Percentiles rank a stretch among this genome's conserved stretches.
Conservation (phyloP, 371 early-diverging fungal genomes). For the Mucor piriformis region DNA sequence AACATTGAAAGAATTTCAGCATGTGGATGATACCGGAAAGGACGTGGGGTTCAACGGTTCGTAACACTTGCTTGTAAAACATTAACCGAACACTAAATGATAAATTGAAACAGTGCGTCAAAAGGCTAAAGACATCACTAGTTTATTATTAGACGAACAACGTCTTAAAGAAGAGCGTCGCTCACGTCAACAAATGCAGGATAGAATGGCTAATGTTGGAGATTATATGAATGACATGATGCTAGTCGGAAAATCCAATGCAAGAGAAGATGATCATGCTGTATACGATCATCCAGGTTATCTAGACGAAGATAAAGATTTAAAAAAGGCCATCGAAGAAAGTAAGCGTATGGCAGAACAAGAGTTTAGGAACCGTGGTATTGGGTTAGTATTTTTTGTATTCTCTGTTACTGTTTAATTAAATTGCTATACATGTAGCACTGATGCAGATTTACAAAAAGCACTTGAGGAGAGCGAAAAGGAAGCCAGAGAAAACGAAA, state of each 20-base stretch:
- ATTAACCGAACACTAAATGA: constrained; percentile 74
- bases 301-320: constrained; percentile 78
- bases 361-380: constrained; percentile 49
- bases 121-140: constrained; percentile 90
- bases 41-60: constrained; percentile 89
- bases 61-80: too few species aligned
- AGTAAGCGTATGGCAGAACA: constrained; percentile 72
- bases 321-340: constrained; percentile 85
- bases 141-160: constrained; percentile 78
- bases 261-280: constrained; percentile 32
- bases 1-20: constrained; percentile 95
- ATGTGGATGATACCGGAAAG: constrained; percentile 87
- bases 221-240: constrained; percentile 45
- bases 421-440: neutral
- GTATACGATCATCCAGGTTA: constrained; percentile 53
- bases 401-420: neutral
- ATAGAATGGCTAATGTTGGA: constrained; percentile 57
- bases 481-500: constrained; percentile 28
- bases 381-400: constrained; percentile 18
- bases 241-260: constrained; percentile 16
- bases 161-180: constrained; percentile 79
- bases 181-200: constrained; percentile 64
- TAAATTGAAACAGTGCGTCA: constrained; percentile 88
- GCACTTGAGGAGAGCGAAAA: constrained; percentile 28
- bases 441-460: constrained; percentile 39